phyloP scores from a whole-genome alignment of 495 filamentous ascomycete species.

The Trypethelium eluteriae region DNA sequence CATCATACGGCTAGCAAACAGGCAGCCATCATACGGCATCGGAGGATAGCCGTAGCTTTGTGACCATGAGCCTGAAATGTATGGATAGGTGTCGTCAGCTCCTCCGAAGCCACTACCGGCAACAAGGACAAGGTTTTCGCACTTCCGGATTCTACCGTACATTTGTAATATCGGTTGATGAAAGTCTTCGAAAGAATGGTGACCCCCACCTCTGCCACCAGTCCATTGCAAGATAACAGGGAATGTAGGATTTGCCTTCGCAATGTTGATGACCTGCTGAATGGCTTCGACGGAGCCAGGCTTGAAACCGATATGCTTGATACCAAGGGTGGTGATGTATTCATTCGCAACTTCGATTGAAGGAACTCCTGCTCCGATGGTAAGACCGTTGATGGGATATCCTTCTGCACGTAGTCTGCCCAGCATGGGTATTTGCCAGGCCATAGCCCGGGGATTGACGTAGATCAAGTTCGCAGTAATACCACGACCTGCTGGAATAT shows the following conservation, averaged over 20 bases:
- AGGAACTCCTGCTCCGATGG: slow-evolving; percentile 88
- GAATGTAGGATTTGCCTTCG: slow-evolving; percentile 81
- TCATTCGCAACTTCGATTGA: slow-evolving; percentile 90
- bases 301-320: slow-evolving; percentile 94
- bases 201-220: slow-evolving; percentile 84
- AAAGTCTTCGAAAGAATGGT: slow-evolving; percentile 94
- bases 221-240: slow-evolving; percentile 93
- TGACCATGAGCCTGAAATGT: slow-evolving; percentile 83
- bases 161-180: slow-evolving; percentile 86
- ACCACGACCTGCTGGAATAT: slow-evolving; percentile 81
- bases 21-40: slow-evolving; percentile 88
- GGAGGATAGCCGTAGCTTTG: slow-evolving; percentile 75
- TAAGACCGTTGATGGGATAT: slow-evolving; percentile 87
- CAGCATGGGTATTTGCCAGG: slow-evolving; percentile 92
- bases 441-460: slow-evolving; percentile 92
- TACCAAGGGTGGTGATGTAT: slow-evolving; percentile 86
- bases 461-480: slow-evolving; percentile 95
- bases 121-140: slow-evolving; percentile 77
- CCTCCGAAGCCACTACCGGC: slow-evolving; percentile 91
- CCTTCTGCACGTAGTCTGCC: slow-evolving; percentile 77
- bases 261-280: slow-evolving; percentile 83
- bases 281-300: slow-evolving; percentile 86
- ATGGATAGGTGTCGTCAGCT: slow-evolving; percentile 85
- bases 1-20: slow-evolving; percentile 92
- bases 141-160: slow-evolving; percentile 76